Percentiles rank a stretch among this genome's conserved stretches.
phyloP scores from a whole-genome alignment of 164 flowering plant species.

The Magnolia changhungtana region DNA sequence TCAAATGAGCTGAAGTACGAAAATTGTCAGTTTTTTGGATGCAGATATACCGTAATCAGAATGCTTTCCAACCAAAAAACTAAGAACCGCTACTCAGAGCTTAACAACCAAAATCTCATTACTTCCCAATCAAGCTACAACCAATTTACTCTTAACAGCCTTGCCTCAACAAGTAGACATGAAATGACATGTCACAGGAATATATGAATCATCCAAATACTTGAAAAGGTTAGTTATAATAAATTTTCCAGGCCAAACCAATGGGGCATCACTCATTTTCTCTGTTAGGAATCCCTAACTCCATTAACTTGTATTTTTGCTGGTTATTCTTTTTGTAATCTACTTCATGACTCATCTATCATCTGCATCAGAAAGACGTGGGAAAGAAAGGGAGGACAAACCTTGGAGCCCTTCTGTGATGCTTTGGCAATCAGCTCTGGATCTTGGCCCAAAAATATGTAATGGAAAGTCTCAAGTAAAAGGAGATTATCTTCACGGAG shows the following conservation, averaged over 20 bases:
- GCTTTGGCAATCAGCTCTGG: slow-evolving; percentile 66
- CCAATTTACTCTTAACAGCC: neutral
- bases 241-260: no score
- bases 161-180: neutral
- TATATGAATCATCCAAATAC: no score
- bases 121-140: neutral
- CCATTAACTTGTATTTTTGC: neutral
- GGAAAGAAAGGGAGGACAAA: slow-evolving; percentile 19
- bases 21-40: no score
- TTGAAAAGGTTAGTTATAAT: neutral
- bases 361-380: neutral
- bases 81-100: neutral
- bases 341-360: neutral
- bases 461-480: slow-evolving; percentile 69
- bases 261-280: neutral
- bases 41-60: neutral
- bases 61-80: neutral
- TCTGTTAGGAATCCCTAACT: neutral
- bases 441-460: slow-evolving; percentile 75
- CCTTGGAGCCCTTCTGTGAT: slow-evolving; percentile 44
- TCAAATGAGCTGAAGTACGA: no score
- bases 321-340: neutral
- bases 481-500: slow-evolving; percentile 85
- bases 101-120: neutral
- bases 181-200: neutral